Conservation (phyloP, 2,329 filamentous ascomycete genomes). For the Pseudogymnoascus sp. region DNA sequence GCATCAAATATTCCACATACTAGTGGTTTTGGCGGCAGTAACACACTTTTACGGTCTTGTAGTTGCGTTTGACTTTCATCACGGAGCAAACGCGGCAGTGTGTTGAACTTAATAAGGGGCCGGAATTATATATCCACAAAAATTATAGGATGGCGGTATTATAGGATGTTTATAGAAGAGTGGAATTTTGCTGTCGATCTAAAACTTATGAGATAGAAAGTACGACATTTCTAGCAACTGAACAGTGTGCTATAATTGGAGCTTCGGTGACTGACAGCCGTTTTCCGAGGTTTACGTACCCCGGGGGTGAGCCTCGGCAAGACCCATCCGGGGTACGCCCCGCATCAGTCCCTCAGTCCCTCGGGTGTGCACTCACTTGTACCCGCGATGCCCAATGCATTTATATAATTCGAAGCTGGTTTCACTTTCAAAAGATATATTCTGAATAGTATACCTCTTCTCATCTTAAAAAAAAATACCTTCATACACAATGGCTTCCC, state of each 20-base stretch:
- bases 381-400: neutral
- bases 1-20: slow-evolving; percentile 91
- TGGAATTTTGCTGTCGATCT: neutral
- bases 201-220: neutral
- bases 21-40: slow-evolving; percentile 74
- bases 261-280: slow-evolving; percentile 4
- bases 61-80: slow-evolving; percentile 80
- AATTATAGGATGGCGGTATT: neutral
- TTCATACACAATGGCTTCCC: slow-evolving; percentile 32
- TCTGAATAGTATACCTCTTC: neutral
- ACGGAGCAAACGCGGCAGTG: slow-evolving; percentile 37
- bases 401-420: neutral
- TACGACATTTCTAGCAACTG: neutral
- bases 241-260: neutral
- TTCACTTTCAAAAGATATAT: neutral
- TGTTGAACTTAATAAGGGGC: neutral
- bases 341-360: neutral
- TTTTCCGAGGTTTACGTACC: neutral
- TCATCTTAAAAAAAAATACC: neutral
- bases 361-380: neutral
- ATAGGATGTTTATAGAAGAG: neutral
- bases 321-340: neutral
- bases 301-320: neutral
- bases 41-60: slow-evolving; percentile 75
- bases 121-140: neutral